Conservation (phyloP, 2,329 filamentous ascomycete genomes). For the Colletotrichum sp. region DNA sequence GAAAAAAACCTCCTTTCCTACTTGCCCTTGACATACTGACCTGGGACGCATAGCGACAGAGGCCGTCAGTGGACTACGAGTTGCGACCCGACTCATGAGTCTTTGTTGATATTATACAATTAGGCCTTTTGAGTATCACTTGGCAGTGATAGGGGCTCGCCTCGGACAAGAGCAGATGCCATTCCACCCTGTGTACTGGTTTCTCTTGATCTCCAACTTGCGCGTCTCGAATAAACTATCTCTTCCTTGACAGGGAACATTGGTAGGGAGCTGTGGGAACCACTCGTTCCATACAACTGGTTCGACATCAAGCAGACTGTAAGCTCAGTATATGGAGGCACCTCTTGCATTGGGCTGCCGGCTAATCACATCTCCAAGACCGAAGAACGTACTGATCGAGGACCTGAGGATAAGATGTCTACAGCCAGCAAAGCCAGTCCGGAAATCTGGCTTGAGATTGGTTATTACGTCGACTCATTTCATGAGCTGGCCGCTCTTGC, state of each 20-base stretch:
- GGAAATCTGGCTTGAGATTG: background rate
- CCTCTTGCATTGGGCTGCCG: fast-evolving
- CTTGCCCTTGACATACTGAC: background rate
- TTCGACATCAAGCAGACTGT: background rate
- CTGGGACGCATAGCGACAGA: background rate
- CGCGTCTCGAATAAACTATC: fast-evolving
- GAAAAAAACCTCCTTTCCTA: background rate
- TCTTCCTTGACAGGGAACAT: background rate
- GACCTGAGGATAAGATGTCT: background rate
- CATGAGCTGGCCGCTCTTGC: background rate
- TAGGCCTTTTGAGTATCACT: background rate
- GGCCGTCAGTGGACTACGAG: background rate
- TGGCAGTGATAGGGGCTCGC: background rate
- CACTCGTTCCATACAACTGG: fast-evolving
- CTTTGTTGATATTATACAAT: background rate
- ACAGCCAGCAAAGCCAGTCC: background rate
- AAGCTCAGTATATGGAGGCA: fast-evolving
- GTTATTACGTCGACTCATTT: background rate
- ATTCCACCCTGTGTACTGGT: background rate
- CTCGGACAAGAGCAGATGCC: background rate
- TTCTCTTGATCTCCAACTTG: background rate
- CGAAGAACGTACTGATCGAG: fast-evolving
- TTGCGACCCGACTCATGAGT: background rate
- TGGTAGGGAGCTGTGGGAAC: background rate
- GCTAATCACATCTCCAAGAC: background rate